These are phyloP conservation scores for Penicillium herquei DNA, from an alignment of 495 filamentous ascomycete species.

Conservation along the genomic window DNA sequence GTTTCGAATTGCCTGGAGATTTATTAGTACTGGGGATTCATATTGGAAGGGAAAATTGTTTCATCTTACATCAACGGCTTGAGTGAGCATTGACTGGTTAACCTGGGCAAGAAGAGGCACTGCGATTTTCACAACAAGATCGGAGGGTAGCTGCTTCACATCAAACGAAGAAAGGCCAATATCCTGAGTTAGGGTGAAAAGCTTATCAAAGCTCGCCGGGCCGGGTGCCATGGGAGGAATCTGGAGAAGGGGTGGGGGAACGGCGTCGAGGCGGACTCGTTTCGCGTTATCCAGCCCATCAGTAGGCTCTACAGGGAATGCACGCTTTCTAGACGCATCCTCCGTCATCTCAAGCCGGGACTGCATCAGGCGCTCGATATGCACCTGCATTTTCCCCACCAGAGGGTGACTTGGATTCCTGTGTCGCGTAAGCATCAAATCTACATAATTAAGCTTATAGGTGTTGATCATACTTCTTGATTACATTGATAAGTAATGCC, in stretches of 20 bases:
- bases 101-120: conserved; percentile 66
- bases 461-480: conserved; percentile 59
- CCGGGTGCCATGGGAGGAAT: conserved; percentile 69
- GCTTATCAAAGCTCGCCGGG: conserved; percentile 69
- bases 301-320: conserved; percentile 59
- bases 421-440: conserved; percentile 5
- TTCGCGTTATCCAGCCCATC: conserved; percentile 70
- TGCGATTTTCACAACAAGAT: conserved; percentile 73
- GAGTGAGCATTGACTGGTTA: conserved; percentile 60
- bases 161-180: conserved; percentile 73
- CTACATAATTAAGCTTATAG: background rate
- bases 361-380: conserved; percentile 75
- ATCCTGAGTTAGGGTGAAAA: conserved; percentile 83
- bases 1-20: conserved; percentile 42
- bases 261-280: conserved; percentile 63
- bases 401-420: conserved; percentile 72
- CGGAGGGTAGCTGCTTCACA: conserved; percentile 69
- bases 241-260: conserved; percentile 48
- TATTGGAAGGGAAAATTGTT: background rate
- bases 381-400: conserved; percentile 70
- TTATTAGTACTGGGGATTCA: conserved; percentile 23
- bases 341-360: conserved; percentile 73
- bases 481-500: conserved; percentile 74
- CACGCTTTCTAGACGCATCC: conserved; percentile 69
- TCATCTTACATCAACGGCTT: conserved; percentile 59